Evolutionary conservation across 352 stramenopile genomes (phyloP).

Genomic region (Phytophthora foliorum): DNA sequence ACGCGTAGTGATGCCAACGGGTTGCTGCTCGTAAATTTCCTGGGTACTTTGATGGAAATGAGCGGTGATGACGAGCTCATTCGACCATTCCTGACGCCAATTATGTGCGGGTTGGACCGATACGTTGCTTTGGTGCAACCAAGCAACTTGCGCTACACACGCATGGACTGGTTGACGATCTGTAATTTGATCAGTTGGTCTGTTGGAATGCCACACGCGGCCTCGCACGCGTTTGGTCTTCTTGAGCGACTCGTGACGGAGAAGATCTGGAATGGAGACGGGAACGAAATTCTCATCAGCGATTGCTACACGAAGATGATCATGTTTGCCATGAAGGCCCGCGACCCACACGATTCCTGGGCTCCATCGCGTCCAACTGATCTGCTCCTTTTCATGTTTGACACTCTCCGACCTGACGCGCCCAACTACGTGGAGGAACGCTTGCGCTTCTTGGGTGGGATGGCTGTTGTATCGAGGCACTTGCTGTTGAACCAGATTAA

Average conservation of each 20-base stretch:
- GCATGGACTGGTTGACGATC: constrained; percentile 69
- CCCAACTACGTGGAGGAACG: constrained; percentile 52
- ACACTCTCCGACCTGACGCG: constrained; percentile 45
- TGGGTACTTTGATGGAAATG: constrained; percentile 68
- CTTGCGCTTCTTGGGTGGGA: constrained; percentile 66
- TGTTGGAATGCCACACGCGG: constrained; percentile 48
- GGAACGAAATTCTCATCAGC: constrained; percentile 63
- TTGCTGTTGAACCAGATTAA: constrained; percentile 48
- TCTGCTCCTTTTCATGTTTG: constrained; percentile 66
- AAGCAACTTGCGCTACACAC: constrained; percentile 47
- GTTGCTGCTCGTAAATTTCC: constrained; percentile 48
- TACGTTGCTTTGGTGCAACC: constrained; percentile 45
- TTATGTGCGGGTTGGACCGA: constrained; percentile 60
- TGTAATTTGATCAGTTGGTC: constrained; percentile 74
- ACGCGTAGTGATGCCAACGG: constrained; percentile 46
- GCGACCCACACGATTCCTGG: constrained; percentile 44
- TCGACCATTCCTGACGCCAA: constrained; percentile 67
- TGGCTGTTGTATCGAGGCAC: constrained; percentile 61
- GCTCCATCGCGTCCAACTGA: constrained; percentile 47
- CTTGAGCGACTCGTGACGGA: constrained; percentile 68
- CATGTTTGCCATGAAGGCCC: constrained; percentile 62
- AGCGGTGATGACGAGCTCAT: constrained; percentile 70
- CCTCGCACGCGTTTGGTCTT: constrained; percentile 65
- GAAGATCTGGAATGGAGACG: constrained; percentile 63
- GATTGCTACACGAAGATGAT: constrained; percentile 75